Base-by-base conservation (phyloP, 441 rosid species). In the Populus hybrid region DNA sequence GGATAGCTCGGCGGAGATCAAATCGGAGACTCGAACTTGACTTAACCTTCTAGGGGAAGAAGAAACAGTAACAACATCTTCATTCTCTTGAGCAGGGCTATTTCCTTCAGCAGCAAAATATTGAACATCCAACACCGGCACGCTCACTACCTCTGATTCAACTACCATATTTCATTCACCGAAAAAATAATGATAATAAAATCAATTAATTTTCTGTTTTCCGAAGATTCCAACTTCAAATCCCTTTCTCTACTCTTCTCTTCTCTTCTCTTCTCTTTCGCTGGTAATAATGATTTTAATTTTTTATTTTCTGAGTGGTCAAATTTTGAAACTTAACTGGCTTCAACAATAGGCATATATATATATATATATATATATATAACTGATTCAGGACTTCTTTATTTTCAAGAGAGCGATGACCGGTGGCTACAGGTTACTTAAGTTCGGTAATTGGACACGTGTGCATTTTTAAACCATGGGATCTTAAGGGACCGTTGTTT, bases 121-220 rank as follows among this genome's bases (percentile, higher is more conserved):
- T 21, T 76, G 83, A 74, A 90, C 91, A 63, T 89, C 93, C 80
- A 86, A 76, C 73, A 80, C 81, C 28, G 76, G 89, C 78, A 81
- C 88, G 77, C 87, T 78, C 78, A 86, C 87, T 76, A 86, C 82
- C 72, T 85, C 91, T 77, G 83, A 84, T 82, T 89, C 94, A 77
- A 89, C 93, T 29, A 84, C 89, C 98, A 93, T 94, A 66, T 79
- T 87, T 80, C 78, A 73, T 29, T 28, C n/a, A 74, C 74, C 18
- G 72, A 14, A 50, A 50, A 50, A 50, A 50, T 38, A 0, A 50
- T 2, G 14, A 42, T 9, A 42, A 50, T 50, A 53, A 53, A 53
- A 53, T 16, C 68, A 7, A 21, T 24, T 38, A 28, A 53, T 53
- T 50, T 4, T 50, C 56, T 14, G 2, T 14, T 50, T 50, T 50